phyloP scores from a whole-genome alignment of 306 rosid genomes.

The Dalbergia cultrata region DNA sequence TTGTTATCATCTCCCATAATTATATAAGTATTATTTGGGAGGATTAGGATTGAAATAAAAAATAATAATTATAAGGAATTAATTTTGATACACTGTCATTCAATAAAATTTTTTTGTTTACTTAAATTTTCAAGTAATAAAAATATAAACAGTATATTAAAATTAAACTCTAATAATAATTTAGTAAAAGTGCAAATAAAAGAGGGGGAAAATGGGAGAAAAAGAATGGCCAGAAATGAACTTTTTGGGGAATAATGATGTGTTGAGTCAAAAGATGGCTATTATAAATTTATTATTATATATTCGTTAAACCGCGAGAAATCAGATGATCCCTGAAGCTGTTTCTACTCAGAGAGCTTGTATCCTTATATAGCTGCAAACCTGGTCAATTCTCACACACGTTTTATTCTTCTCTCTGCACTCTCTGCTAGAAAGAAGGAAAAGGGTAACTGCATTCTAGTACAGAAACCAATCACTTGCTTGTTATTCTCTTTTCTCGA shows the following conservation, averaged over 20 bases:
- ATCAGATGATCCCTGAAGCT: slow-evolving; percentile 50
- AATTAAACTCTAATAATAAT: neutral
- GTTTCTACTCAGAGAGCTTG: slow-evolving; percentile 25
- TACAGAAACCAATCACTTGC: slow-evolving; percentile 49
- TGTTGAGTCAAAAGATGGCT: slow-evolving; percentile 52
- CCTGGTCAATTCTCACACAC: slow-evolving; percentile 53
- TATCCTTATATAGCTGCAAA: slow-evolving; percentile 44
- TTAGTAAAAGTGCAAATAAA: neutral
- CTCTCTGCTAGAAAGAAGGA: slow-evolving; percentile 46
- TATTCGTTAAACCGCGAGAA: slow-evolving; percentile 52
- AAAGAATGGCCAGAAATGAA: slow-evolving; percentile 40
- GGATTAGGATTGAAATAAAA: neutral
- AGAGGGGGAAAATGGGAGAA: neutral
- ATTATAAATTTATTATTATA: slow-evolving; percentile 25
- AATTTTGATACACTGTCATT: too few species aligned
- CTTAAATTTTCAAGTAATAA: too few species aligned
- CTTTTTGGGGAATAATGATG: slow-evolving; percentile 53
- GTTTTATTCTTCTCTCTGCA: slow-evolving; percentile 23
- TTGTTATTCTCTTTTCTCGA: slow-evolving; percentile 56
- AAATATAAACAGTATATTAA: too few species aligned
- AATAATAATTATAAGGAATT: too few species aligned
- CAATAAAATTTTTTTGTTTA: too few species aligned
- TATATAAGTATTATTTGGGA: too few species aligned
- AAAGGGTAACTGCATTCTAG: slow-evolving; percentile 42
- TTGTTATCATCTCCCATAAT: too few species aligned